Evolutionary conservation across 495 filamentous ascomycete genomes (phyloP), one percentile per base, ranked within the genome.

Genomic region (Hypoxylon lienhwacheense): DNA sequence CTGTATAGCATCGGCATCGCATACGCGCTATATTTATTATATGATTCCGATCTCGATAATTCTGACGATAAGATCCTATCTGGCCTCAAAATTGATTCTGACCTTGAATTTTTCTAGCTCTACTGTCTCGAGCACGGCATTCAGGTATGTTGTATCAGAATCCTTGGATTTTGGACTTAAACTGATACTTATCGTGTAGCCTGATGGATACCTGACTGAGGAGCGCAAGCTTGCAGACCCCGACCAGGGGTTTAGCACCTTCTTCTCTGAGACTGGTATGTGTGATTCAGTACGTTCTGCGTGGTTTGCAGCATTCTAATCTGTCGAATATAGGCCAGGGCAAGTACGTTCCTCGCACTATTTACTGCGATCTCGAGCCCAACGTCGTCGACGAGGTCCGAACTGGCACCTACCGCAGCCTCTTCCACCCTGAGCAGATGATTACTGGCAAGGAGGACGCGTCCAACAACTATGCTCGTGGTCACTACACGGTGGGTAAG

Each of bases 81-180:
- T n/a, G n/a, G 42, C 32, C 19, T 24, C n/a, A 19, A 36, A 16
- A 40, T 21, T 14, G 7, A 47, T 10, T 43, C 66, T 69, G 55
- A 74, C 53, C 37, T 50, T 21, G 43, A 28, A 39, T 42, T 33
- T 51, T 47, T 49, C 52, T 76, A 98, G 93, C 89, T 98, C 48
- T 98, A 98, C 84, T 98, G 93, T 79, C 88, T 98, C 67, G 93
- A 98, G 81, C 93, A 98, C 76, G 93, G 93, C 68, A 98, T 98
- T 68, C 90, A 96, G 89, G 92, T 96, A 85, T 41, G 85, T 72
- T 65, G 17, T 10, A 11, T 34, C 10, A 3, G 14, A 20, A 28
- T 15, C 45, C 24, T 29, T 45, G 19, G 3, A 10, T 7, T 11
- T 41, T 14, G 8, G 19, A 15, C 26, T 8, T 45, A 54, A 29